phyloP scores from a whole-genome alignment of 1,284 basidiomycete genomes.

The Volvariella volvacea region DNA sequence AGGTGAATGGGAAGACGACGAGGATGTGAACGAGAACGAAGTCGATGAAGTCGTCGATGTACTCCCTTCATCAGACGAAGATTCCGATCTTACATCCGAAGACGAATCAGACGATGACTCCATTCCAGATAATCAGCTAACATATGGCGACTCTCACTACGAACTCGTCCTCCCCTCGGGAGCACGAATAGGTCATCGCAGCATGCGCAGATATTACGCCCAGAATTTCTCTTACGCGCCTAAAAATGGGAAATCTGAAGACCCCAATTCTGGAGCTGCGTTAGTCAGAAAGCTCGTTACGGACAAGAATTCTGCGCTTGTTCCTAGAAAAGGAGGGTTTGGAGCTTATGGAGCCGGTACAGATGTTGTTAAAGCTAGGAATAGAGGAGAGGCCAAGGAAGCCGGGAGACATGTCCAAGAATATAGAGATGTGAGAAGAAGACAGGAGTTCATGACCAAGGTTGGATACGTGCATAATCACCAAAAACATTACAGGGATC shows the following conservation, averaged over 20 bases:
- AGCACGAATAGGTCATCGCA: constrained; percentile 86
- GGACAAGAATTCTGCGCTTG: constrained; percentile 77
- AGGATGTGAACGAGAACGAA: constrained; percentile 40
- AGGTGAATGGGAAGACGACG: constrained; percentile 60
- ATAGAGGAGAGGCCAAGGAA: constrained; percentile 90
- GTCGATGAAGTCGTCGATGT: constrained; percentile 44
- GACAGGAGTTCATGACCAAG: constrained; percentile 82
- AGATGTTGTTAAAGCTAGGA: constrained; percentile 85
- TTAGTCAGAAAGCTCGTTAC: constrained; percentile 69
- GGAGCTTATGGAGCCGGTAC: constrained; percentile 79
- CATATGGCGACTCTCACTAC: constrained; percentile 71
- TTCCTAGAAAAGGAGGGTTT: constrained; percentile 81
- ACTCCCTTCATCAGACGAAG: constrained; percentile 11
- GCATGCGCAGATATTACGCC: constrained; percentile 81
- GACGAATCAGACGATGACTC: constrained; percentile 38
- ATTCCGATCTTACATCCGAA: constrained; percentile 28
- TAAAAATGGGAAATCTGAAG: constrained; percentile 36
- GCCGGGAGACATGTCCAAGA: constrained; percentile 85
- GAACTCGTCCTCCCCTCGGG: constrained; percentile 97
- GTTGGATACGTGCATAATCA: constrained; percentile 75
- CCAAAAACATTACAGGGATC: constrained; percentile 85
- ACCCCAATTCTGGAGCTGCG: constrained; percentile 66
- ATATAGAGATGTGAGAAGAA: constrained; percentile 75
- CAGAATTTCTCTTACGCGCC: constrained; percentile 52
- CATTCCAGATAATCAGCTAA: constrained; percentile 48